These are phyloP conservation scores for Teratosphaeria pseudoeucalypti DNA, from an alignment of 2,329 filamentous ascomycete species.

Conservation along the genomic window DNA sequence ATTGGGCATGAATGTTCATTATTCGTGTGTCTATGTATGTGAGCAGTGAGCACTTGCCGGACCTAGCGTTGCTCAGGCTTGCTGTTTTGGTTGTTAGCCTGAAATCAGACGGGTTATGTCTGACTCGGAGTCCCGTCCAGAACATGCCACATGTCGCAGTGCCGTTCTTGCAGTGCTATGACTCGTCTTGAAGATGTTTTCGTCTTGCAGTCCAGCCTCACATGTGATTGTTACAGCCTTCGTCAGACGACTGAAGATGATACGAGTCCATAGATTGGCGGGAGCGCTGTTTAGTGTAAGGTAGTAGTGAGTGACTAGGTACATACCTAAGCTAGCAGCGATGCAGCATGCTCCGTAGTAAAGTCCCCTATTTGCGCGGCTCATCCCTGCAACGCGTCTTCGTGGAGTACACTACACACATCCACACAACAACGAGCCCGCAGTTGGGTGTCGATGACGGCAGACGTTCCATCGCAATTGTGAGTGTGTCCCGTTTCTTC, in stretches of 20 bases:
- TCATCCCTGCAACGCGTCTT: background rate
- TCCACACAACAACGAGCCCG: background rate
- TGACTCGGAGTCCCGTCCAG: background rate
- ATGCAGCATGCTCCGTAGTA: background rate
- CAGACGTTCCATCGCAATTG: background rate
- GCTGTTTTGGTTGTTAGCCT: background rate
- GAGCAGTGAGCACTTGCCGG: background rate
- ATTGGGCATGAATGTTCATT: no score
- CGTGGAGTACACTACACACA: background rate
- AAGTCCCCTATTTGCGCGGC: background rate
- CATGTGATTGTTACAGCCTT: background rate
- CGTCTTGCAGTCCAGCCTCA: background rate
- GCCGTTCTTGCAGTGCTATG: background rate
- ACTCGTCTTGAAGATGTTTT: no score
- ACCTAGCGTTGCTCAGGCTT: background rate
- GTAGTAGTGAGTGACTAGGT: background rate
- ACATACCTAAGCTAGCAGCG: background rate
- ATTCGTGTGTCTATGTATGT: no score
- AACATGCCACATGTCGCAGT: background rate
- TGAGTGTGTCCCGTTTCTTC: background rate
- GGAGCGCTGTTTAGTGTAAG: background rate
- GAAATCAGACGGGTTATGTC: background rate
- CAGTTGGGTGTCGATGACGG: background rate
- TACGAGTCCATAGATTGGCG: background rate
- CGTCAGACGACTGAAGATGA: background rate